Evolutionary conservation across 2,329 filamentous ascomycete species (phyloP), one percentile per base, ranked within the genome.

Genomic region (Cladosporium sp.): DNA sequence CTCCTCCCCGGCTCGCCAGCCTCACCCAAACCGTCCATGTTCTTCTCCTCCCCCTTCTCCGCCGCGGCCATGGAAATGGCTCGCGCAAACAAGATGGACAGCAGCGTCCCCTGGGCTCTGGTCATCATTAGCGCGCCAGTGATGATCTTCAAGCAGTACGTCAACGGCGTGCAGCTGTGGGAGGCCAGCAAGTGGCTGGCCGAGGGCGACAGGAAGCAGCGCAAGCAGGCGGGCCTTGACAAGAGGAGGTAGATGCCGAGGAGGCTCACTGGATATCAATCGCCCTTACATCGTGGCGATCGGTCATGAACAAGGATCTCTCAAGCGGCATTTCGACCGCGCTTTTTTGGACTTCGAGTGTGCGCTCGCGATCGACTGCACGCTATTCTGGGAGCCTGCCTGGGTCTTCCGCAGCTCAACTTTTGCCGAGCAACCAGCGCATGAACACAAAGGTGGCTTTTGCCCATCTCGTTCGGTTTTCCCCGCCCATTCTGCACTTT

Each of bases 101-200:
- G 72, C 46, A 73, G 68, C 1, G 66, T 82, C 64, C 87, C 87
- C 0, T 90, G 87, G 93, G 79, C 93, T 46, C 78, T 97, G 58
- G 87, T 88, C 42, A 81, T 82, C 22, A 73, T 95, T 62, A 91
- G 87, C 64, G 83, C 86, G 61, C 91, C 91, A 10, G 77, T 96
- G 68, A 97, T 97, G 91, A 75, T 83, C 19, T 78, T 84, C 61
- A 98, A 98, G 80, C 93, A 98, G 69, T 79, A 87, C 65, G 89
- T 97, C 77, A 98, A 98, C 65, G 79, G 96, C 46, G 80, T 97
- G 44, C 93, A 98, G 76, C 80, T 98, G 62, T 82, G 95, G 66
- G 95, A 96, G 72, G 93, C 93, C 6, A 91, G 89, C 72, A 84
- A 83, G 66, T 95, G 89, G 85, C 78, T 98, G 37, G 93, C 89